phyloP scores from a whole-genome alignment of 1,284 basidiomycete species.

The Rhodotorula glutinis region DNA sequence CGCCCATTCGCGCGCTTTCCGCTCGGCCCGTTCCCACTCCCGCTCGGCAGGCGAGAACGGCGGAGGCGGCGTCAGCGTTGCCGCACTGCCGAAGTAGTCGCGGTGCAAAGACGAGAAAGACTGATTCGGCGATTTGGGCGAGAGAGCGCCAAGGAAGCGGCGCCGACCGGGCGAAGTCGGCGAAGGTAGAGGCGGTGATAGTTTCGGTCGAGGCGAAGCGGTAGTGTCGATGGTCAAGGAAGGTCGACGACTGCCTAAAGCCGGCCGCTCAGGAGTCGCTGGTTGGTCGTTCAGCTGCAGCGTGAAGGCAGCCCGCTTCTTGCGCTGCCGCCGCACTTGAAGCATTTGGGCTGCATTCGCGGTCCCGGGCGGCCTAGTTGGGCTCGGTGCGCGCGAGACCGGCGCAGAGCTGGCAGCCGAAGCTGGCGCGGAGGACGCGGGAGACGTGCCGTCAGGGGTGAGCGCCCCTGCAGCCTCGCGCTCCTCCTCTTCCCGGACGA shows the following conservation, averaged over 20 bases:
- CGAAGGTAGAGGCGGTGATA: conserved; percentile 1
- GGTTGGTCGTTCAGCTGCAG: conserved; percentile 28
- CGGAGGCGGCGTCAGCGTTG: neutral
- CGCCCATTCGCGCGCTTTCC: conserved; percentile 42
- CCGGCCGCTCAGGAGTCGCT: neutral
- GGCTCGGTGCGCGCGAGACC: neutral
- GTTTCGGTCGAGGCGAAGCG: neutral
- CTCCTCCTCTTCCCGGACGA: conserved; percentile 28
- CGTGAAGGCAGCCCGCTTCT: conserved; percentile 24
- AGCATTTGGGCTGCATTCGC: neutral
- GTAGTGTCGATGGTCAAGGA: conserved; percentile 14
- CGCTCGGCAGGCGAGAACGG: conserved; percentile 10
- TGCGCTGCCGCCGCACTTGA: conserved; percentile 1
- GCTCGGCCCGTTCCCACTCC: conserved; percentile 8
- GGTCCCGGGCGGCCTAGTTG: neutral
- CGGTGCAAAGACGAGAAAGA: conserved; percentile 6
- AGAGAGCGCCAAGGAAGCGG: conserved; percentile 17
- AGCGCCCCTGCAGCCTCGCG: neutral
- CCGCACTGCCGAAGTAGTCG: conserved; percentile 14
- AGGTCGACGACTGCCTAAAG: neutral
- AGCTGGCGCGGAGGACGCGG: too few species aligned
- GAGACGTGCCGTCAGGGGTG: too few species aligned
- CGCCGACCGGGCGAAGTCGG: conserved; percentile 12
- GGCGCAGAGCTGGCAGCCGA: neutral
- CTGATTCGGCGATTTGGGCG: conserved; percentile 8